Base-by-base conservation (phyloP, 768 basidiomycete genomes). In the Rhizopogon rudus region DNA sequence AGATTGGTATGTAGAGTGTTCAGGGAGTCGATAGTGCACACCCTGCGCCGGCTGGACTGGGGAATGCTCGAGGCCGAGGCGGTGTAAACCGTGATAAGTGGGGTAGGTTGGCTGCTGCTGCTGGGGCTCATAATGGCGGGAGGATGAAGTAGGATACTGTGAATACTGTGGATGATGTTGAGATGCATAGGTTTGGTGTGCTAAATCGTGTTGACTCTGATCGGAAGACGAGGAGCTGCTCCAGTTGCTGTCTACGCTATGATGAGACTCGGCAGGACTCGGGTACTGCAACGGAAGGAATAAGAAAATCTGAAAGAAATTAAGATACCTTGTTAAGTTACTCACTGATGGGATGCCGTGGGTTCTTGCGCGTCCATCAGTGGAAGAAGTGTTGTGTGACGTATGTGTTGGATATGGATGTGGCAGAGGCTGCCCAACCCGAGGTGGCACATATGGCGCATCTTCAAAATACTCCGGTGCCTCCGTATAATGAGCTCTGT, bases 391-490 rank as follows among this genome's bases (percentile, higher is more conserved):
- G 16, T 37, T 7, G 10, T 57, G 56, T 52, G 63, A 59, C 51
- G 61, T 45, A 31, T 55, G 52, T 45, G 57, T 55, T 54, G 60
- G 51, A 51, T 59, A 62, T 37, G 29, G 0, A 7, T 57, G 59
- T 22, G 59, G 60, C 59, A 61, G 57, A 49, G 62, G 45, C 53
- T 65, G 68, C 13, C 46, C 37, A 16, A 37, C 3, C 39, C 70
- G 62, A 12, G 65, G 68, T 43, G 68, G 68, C 40, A 70, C 59
- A 42, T 71, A 70, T 0, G 68, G 70, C 0, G 68, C 7, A 5
- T 70, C 70, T 48, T 66, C 60, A 42, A 64, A 64, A n/a, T 58
- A 42, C 16, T 67, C 64, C 46, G 61, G 50, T 14, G 43, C 44
- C 22, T 53, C 46, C 49, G 59, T 48, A 28, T 54, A 41, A 41